Evolutionary conservation across 768 basidiomycete species (phyloP).

Genomic region (Suillus weaverae): DNA sequence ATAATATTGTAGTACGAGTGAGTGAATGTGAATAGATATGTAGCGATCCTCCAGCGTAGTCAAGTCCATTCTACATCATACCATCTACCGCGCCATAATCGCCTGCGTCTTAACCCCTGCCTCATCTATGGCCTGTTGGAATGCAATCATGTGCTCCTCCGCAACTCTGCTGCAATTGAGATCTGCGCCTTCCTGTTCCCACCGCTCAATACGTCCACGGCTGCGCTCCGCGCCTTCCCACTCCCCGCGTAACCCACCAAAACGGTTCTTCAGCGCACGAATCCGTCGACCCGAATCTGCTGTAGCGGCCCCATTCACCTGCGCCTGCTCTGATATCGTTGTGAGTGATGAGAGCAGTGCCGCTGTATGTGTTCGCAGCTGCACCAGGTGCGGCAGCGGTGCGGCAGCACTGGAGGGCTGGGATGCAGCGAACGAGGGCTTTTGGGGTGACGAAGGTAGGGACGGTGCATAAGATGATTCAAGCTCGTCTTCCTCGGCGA

Average conservation of each 20-base stretch:
- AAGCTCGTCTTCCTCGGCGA: constrained; percentile 41
- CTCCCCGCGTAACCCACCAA: constrained; percentile 77
- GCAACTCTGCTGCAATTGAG: constrained; percentile 45
- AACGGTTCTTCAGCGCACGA: constrained; percentile 79
- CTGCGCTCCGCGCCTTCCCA: constrained; percentile 87
- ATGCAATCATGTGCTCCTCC: constrained; percentile 76
- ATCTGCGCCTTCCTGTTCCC: constrained; percentile 67
- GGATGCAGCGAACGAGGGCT: constrained; percentile 54
- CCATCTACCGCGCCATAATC: constrained; percentile 71
- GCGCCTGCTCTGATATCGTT: constrained; percentile 82
- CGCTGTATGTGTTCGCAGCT: constrained; percentile 71
- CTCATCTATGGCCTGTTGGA: constrained; percentile 69
- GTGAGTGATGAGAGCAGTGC: constrained; percentile 75
- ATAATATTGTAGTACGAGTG: background rate
- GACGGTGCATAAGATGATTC: constrained; percentile 40
- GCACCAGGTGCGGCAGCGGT: constrained; percentile 42
- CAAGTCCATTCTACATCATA: background rate
- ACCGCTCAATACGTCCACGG: constrained; percentile 69
- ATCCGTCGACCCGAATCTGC: constrained; percentile 87
- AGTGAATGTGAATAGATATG: constrained; percentile 4
- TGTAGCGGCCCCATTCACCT: constrained; percentile 83
- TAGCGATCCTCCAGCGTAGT: background rate
- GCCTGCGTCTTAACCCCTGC: constrained; percentile 76
- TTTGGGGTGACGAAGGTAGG: constrained; percentile 48
- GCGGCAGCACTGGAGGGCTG: constrained; percentile 33